A percentile compares a stretch with the other conserved stretches of the same genome.
phyloP scores from a whole-genome alignment of 2,329 filamentous ascomycete species.

The Scleromitrula shiraiana region DNA sequence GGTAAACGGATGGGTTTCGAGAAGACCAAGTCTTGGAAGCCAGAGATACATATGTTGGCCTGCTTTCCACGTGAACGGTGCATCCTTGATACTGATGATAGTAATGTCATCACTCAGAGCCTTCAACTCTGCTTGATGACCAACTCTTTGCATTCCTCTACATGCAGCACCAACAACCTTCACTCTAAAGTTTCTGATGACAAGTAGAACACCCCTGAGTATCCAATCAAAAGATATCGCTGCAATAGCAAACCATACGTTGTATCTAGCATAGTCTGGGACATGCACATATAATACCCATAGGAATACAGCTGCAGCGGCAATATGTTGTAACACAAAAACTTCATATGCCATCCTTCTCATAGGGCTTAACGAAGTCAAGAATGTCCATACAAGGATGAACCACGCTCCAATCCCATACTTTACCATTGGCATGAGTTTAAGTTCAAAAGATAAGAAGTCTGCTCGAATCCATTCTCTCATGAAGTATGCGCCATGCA shows the following conservation, averaged over 20 bases:
- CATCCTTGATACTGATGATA: constrained; percentile 50
- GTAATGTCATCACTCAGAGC: constrained; percentile 45
- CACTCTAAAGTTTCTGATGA: constrained; percentile 46
- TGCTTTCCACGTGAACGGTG: constrained; percentile 50
- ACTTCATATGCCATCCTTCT: constrained; percentile 61
- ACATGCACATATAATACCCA: constrained; percentile 58
- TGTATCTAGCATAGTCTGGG: constrained; percentile 48
- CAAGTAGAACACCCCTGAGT: constrained; percentile 36
- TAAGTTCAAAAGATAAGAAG: constrained; percentile 50
- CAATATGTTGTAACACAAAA: constrained; percentile 60
- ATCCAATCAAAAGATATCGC: constrained; percentile 54
- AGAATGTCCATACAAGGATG: constrained; percentile 55
- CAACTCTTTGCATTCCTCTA: constrained; percentile 34
- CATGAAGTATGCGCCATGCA: constrained; percentile 65
- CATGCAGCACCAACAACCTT: constrained; percentile 19
- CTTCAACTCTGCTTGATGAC: constrained; percentile 43
- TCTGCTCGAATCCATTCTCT: constrained; percentile 52
- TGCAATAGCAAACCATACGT: constrained; percentile 58
- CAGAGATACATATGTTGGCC: constrained; percentile 56
- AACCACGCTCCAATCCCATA: constrained; percentile 62
- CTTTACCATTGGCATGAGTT: constrained; percentile 55
- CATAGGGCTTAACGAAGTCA: constrained; percentile 55
- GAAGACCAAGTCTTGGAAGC: constrained; percentile 44
- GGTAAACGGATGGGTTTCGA: constrained; percentile 54
- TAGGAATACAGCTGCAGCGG: constrained; percentile 52